These are phyloP conservation scores for Cryoendolithus antarcticus DNA, from an alignment of 2,329 filamentous ascomycete species.

Conservation along the genomic window DNA sequence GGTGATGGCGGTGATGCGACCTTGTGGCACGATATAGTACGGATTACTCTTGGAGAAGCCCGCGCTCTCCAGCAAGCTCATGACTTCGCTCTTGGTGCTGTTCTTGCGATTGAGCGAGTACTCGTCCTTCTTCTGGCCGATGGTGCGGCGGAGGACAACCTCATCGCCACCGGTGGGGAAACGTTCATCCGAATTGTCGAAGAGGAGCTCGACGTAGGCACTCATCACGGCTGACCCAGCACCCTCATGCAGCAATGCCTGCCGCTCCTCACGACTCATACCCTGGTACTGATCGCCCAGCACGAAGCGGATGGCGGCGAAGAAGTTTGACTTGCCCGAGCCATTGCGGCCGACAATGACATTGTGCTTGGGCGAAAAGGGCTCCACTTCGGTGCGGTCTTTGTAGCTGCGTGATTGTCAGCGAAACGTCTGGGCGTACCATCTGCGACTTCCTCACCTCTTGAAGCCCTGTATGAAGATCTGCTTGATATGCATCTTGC, in stretches of 20 bases:
- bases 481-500: constrained; percentile 91
- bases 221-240: constrained; percentile 97
- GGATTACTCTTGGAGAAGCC: constrained; percentile 96
- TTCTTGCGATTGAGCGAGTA: constrained; percentile 97
- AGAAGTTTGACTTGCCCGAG: constrained; percentile 99
- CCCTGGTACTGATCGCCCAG: constrained; percentile 87
- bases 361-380: constrained; percentile 94
- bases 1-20: constrained; percentile 85
- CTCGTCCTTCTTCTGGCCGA: constrained; percentile 96
- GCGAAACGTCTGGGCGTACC: constrained; percentile 4
- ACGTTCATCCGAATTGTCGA: constrained; percentile 92
- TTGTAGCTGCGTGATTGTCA: constrained; percentile 61
- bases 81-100: constrained; percentile 84
- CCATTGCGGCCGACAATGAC: constrained; percentile 98
- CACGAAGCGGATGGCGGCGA: constrained; percentile 95
- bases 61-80: constrained; percentile 88
- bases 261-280: constrained; percentile 89
- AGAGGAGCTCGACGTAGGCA: constrained; percentile 98
- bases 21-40: constrained; percentile 98
- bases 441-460: constrained; percentile 46
- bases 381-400: constrained; percentile 96
- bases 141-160: constrained; percentile 80
- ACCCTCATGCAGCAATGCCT: constrained; percentile 92
- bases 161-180: constrained; percentile 90
- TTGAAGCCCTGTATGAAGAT: constrained; percentile 99